phyloP scores from a whole-genome alignment of 257 asterid genomes.

The Apocynum venetum region DNA sequence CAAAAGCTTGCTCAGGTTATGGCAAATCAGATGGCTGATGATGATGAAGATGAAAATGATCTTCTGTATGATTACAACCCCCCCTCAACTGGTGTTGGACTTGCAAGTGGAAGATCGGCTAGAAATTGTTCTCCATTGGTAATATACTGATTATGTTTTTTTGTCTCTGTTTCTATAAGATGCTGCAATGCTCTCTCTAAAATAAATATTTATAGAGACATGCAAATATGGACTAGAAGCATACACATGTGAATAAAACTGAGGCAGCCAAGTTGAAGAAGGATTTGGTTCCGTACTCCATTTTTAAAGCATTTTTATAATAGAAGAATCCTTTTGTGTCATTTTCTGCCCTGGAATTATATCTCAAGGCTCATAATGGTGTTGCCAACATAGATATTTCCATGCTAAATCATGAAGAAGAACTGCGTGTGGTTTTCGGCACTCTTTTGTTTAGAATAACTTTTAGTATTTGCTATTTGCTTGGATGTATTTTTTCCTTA shows the following conservation, averaged over 20 bases:
- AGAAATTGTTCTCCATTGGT: slow-evolving; percentile 66
- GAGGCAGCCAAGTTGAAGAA: background rate
- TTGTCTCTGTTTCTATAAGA: background rate
- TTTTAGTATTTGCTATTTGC: background rate
- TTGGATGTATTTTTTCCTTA: background rate
- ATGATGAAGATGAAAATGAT: slow-evolving; percentile 68
- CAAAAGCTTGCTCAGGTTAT: slow-evolving; percentile 83
- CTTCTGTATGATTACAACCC: slow-evolving; percentile 54
- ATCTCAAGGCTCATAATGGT: background rate
- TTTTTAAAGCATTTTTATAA: background rate
- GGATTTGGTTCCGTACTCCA: background rate
- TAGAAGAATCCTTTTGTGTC: background rate
- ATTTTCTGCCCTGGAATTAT: background rate
- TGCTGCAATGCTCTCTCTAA: background rate
- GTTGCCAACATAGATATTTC: background rate
- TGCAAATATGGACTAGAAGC: background rate
- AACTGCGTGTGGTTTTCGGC: background rate
- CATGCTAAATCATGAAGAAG: background rate
- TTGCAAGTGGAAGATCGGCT: slow-evolving; percentile 58
- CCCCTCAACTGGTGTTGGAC: slow-evolving; percentile 58
- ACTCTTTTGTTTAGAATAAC: background rate
- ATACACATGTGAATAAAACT: background rate
- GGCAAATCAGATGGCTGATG: slow-evolving; percentile 70
- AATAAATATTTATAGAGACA: background rate
- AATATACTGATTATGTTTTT: slow-evolving; percentile 15